Base-by-base conservation (phyloP, 768 basidiomycete genomes). In the Suillus clintonianus region DNA sequence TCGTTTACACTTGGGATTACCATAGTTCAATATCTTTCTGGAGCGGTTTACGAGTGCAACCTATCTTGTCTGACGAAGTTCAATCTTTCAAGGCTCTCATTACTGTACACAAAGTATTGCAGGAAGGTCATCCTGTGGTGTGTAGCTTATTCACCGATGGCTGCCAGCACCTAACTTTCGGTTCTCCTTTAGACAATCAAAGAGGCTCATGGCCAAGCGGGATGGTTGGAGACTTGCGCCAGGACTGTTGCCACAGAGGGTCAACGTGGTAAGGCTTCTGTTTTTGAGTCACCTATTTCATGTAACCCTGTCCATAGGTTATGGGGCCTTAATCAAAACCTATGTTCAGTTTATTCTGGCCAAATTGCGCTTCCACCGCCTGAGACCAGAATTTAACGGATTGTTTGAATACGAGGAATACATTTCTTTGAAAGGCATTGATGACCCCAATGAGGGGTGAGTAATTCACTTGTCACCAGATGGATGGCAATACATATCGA, bases 321-420 rank as follows among this genome's bases (percentile, higher is more conserved):
- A 99, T 68, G 94, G 91, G 1, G 83, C 94, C 34, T 83, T 99
- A 60, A 99, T 99, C 74, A 89, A 89, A 69, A 96, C 95, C 39
- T 99, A 99, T 72, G 97, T 98, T 13, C 91, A 95, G 67, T 97
- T 97, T 76, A 89, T 99, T 61, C 81, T 99, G 59, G 91, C 95
- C 19, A 99, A 99, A 76, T 87, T 99, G 47, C 86, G 95, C 47
- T 99, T 99, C 77, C 97, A 99, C 77, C 91, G 94, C 32, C 82
- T 97, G 47, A 89, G 97, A 70, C 93, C 94, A 2, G 97, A 99
- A 75, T 99, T 99, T 81, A 99, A 99, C 77, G 97, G 97, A 30
- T 79, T 99, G 7, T 99, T 99, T 73, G 97, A 99, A 77, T 99
- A 99, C 70, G 96, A 99, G 73, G 97, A 99, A 77, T 99, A 99